Percentiles rank a stretch among this genome's conserved stretches.
phyloP scores from a whole-genome alignment of 1,284 basidiomycete species.

The Pyrrhoderma noxium region DNA sequence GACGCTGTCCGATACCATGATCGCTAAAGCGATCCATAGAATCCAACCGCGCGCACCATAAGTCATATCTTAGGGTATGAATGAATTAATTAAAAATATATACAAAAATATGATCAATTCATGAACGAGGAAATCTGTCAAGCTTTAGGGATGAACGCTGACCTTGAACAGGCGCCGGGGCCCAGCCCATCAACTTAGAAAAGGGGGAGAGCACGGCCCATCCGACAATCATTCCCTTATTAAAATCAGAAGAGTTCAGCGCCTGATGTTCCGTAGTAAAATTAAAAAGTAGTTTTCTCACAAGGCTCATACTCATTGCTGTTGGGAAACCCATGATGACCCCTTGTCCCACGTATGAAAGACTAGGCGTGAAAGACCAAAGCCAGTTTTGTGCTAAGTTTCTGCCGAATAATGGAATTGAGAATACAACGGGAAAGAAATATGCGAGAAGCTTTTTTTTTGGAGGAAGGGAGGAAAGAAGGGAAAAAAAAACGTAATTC shows the following conservation, averaged over 20 bases:
- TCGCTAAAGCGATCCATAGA: constrained; percentile 88
- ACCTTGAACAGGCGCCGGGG: constrained; percentile 67
- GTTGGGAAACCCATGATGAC: constrained; percentile 98
- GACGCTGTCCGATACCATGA: constrained; percentile 90
- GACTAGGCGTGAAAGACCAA: constrained; percentile 91
- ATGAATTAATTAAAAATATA: no score
- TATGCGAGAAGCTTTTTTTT: constrained; percentile 77
- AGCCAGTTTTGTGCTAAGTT: constrained; percentile 86
- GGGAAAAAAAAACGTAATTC: background rate
- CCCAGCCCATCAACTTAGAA: constrained; percentile 79
- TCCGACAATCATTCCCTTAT: constrained; percentile 86
- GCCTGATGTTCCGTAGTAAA: background rate
- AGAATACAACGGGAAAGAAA: constrained; percentile 87
- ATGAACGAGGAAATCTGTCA: no score
- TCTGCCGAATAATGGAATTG: constrained; percentile 84
- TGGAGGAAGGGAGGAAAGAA: constrained; percentile 8
- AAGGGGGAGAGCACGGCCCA: constrained; percentile 90
- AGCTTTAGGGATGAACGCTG: no score
- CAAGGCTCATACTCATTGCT: constrained; percentile 87
- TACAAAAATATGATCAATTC: no score
- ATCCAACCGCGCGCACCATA: constrained; percentile 88
- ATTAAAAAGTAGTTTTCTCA: constrained; percentile 29
- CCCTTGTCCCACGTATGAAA: constrained; percentile 90
- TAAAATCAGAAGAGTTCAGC: constrained; percentile 2
- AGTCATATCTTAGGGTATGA: constrained; percentile 55